Percentiles rank a stretch among this genome's conserved stretches.
Evolutionary conservation across 148 eudicot species (phyloP).

Genomic region (Spergularia bocconei): DNA sequence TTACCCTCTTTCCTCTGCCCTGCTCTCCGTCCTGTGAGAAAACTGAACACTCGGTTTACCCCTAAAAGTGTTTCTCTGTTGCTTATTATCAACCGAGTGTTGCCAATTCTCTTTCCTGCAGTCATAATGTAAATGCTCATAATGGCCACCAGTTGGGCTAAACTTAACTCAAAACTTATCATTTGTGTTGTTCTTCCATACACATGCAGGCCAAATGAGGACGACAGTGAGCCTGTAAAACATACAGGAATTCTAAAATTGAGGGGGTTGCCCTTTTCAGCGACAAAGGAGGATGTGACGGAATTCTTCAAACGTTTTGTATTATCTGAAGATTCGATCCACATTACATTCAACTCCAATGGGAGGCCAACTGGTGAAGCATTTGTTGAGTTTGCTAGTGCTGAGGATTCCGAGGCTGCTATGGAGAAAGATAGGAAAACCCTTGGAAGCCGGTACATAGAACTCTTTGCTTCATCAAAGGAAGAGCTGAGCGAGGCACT

Average conservation of each 20-base stretch:
- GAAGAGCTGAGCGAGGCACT: slow-evolving; percentile 75
- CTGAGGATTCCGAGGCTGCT: slow-evolving; percentile 81
- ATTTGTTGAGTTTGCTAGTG: slow-evolving; percentile 70
- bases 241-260: slow-evolving; percentile 58
- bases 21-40: neutral
- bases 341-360: slow-evolving; percentile 49
- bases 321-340: slow-evolving; percentile 68
- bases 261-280: slow-evolving; percentile 98
- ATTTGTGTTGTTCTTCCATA: neutral
- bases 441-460: slow-evolving; percentile 93
- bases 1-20: neutral
- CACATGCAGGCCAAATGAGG: slow-evolving; percentile 41
- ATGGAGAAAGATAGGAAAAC: slow-evolving; percentile 90
- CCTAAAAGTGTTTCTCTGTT: neutral
- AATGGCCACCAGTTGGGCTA: too few species aligned
- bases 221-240: slow-evolving; percentile 49
- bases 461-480: slow-evolving; percentile 67
- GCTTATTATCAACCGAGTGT: neutral
- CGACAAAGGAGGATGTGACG: slow-evolving; percentile 77
- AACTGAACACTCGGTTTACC: neutral
- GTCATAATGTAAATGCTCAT: too few species aligned
- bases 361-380: slow-evolving; percentile 96
- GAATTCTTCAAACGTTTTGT: slow-evolving; percentile 76
- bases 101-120: too few species aligned
- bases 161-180: neutral